These are phyloP conservation scores for Boletus sp. DNA, from an alignment of 768 basidiomycete species.

Conservation along the genomic window DNA sequence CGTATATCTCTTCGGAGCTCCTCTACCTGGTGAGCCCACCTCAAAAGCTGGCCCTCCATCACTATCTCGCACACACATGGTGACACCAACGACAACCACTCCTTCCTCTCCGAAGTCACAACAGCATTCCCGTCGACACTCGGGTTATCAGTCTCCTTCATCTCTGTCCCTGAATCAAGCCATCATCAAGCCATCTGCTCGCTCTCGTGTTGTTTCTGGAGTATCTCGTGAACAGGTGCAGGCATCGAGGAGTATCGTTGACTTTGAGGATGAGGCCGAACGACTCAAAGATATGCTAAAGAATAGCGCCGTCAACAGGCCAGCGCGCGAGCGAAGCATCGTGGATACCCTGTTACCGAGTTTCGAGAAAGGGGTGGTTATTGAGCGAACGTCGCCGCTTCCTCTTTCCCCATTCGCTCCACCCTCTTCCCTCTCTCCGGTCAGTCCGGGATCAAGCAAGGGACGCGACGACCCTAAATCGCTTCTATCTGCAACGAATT, in stretches of 20 bases:
- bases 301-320: constrained; percentile 43
- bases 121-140: constrained; percentile 27
- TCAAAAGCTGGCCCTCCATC: constrained; percentile 7
- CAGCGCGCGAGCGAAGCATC: constrained; percentile 25
- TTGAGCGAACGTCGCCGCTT: constrained; percentile 23
- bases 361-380: constrained; percentile 28
- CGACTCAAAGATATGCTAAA: constrained; percentile 74
- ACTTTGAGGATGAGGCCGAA: constrained; percentile 79
- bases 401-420: constrained; percentile 12
- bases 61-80: constrained; percentile 12
- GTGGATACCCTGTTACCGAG: constrained; percentile 32
- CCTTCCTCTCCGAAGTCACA: constrained; percentile 19
- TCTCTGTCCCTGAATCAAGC: constrained; percentile 35
- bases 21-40: constrained; percentile 21
- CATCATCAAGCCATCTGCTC: constrained; percentile 54
- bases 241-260: constrained; percentile 76
- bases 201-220: constrained; percentile 68
- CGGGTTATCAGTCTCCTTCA: constrained; percentile 37
- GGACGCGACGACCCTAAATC: constrained; percentile 39
- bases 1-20: constrained; percentile 28
- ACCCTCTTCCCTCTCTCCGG: constrained; percentile 3
- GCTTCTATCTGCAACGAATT: constrained; percentile 45
- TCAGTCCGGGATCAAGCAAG: constrained; percentile 17
- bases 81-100: not conserved
- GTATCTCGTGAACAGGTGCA: constrained; percentile 69